These are phyloP conservation scores for Fusarium subglutinans DNA, from an alignment of 2,329 filamentous ascomycete species.

Conservation along the genomic window DNA sequence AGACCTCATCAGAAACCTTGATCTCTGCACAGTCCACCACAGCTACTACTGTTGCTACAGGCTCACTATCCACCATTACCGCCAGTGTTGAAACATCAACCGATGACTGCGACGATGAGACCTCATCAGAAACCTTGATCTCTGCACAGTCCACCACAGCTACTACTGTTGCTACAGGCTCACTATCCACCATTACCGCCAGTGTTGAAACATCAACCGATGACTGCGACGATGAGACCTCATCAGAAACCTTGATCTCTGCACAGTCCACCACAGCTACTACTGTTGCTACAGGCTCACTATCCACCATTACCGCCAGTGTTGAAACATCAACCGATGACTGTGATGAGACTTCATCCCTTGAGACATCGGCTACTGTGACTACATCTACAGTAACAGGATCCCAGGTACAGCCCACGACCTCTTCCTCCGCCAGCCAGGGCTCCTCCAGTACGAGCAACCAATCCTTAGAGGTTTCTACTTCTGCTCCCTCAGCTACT, in stretches of 20 bases:
- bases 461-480: background rate
- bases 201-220: too few relatives aligned
- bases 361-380: background rate
- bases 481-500: background rate
- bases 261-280: background rate
- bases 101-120: too few relatives aligned
- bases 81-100: too few relatives aligned
- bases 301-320: background rate
- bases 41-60: too few relatives aligned
- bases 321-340: background rate
- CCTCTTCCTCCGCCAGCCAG: background rate
- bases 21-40: too few relatives aligned
- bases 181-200: too few relatives aligned
- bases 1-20: too few relatives aligned
- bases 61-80: too few relatives aligned
- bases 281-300: accelerated
- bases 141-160: too few relatives aligned
- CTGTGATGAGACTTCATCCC: background rate
- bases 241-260: background rate
- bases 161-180: too few relatives aligned
- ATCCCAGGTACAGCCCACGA: background rate
- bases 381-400: background rate
- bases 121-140: too few relatives aligned
- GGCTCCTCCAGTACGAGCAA: accelerated
- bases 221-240: too few relatives aligned